Conservation (phyloP, 352 stramenopile species). For the Pythium scleroteichum region DNA sequence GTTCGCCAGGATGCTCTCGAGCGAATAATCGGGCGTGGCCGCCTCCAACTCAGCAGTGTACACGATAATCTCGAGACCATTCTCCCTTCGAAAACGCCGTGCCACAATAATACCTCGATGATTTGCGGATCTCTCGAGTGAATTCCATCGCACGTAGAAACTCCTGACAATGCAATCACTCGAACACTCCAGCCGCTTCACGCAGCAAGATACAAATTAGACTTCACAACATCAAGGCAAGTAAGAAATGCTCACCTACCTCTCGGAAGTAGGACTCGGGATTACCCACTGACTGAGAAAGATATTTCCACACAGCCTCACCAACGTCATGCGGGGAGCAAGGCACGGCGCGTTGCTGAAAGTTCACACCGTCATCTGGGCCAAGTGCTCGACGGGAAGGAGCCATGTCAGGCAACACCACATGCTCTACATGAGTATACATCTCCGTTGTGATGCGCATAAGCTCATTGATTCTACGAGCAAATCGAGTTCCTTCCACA, state of each 20-base stretch:
- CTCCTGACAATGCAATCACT: slow-evolving; percentile 11
- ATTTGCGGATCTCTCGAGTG: not conserved
- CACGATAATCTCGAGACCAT: slow-evolving; percentile 8
- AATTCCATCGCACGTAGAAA: slow-evolving; percentile 5
- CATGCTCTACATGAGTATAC: slow-evolving; percentile 2
- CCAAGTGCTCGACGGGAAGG: too few species aligned
- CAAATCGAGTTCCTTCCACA: slow-evolving; percentile 4
- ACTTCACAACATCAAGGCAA: not conserved
- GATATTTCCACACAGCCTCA: slow-evolving; percentile 5
- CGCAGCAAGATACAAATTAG: not conserved
- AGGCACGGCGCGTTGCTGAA: slow-evolving; percentile 1
- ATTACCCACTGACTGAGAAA: not conserved
- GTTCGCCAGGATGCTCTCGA: too few species aligned
- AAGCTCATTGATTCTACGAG: slow-evolving; percentile 4
- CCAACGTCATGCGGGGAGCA: not conserved
- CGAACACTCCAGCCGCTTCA: slow-evolving; percentile 7
- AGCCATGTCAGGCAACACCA: not conserved
- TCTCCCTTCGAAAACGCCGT: not conserved
- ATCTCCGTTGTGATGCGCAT: slow-evolving; percentile 1
- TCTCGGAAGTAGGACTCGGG: slow-evolving; percentile 9
- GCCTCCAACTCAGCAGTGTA: slow-evolving; percentile 8
- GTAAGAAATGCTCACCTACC: not conserved
- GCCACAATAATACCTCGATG: slow-evolving; percentile 9
- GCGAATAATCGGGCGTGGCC: not conserved
- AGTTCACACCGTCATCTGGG: not conserved